Percentiles rank a stretch among this genome's conserved stretches.
Conservation (phyloP, 2,329 filamentous ascomycete genomes). For the Sclerotinia nivalis region DNA sequence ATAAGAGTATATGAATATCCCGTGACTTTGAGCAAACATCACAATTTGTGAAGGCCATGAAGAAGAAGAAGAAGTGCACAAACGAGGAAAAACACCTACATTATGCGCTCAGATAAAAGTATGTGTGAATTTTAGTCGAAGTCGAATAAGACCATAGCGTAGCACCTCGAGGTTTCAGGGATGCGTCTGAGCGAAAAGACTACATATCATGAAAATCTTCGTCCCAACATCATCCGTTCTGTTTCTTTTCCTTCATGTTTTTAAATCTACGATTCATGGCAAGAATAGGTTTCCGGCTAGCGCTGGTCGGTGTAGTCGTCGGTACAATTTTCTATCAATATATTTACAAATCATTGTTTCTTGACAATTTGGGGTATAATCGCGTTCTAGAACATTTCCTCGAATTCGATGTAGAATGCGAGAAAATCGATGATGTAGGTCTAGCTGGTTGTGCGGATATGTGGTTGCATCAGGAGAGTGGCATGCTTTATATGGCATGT, state of each 20-base stretch:
- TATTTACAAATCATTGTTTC: constrained; percentile 38
- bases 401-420: constrained; percentile 39
- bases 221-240: not conserved
- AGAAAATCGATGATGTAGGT: constrained; percentile 33
- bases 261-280: constrained; percentile 15
- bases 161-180: not conserved
- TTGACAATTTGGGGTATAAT: constrained; percentile 39
- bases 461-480: constrained; percentile 38
- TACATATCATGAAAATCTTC: not conserved
- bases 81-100: not conserved
- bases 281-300: constrained; percentile 9
- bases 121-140: not conserved
- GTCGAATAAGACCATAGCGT: constrained; percentile 5
- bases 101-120: not conserved
- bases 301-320: constrained; percentile 27
- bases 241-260: not conserved
- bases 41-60: not conserved
- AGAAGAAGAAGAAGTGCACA: too few species aligned
- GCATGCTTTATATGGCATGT: constrained; percentile 38
- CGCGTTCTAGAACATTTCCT: constrained; percentile 40
- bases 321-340: constrained; percentile 39
- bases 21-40: not conserved
- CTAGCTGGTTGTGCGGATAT: constrained; percentile 39
- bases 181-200: constrained; percentile 1
- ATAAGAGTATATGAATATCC: not conserved